Evolutionary conservation across 768 basidiomycete genomes (phyloP), one percentile per base, ranked within the genome.

Genomic region (Termitomyces sp.): DNA sequence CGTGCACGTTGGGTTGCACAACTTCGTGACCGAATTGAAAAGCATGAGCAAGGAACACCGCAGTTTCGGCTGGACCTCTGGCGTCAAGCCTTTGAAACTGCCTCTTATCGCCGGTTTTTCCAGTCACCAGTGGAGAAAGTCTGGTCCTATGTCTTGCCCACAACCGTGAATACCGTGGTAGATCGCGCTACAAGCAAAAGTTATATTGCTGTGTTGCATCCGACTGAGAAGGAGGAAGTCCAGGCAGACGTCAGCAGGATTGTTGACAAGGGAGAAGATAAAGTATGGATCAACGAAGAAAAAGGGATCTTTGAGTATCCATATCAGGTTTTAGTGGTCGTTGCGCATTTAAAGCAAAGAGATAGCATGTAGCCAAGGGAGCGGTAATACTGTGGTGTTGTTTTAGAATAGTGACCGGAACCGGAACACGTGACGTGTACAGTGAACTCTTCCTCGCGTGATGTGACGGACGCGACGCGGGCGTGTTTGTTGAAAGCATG

Each of bases 141-240:
- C 31, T 89, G 84, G 79, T 58, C 66, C 1, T 86, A 87, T 65
- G 65, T 71, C 6, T 69, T 89, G 12, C 75, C 76, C 7, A 78
- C 81, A 0, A 86, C 82, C 2, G 73, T 79, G 34, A 76, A 89
- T 12, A 75, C 75, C 20, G 84, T 81, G 7, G 72, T 91, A 39
- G 77, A 92, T 55, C 77, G 94, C 52, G 86, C 86, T 2, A 76
- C 78, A 58, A 93, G 86, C 73, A 97, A 96, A 76, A 94, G 91
- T 63, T 97, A 95, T 70, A 84, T 95, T 46, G 79, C 88, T 0
- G 71, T 87, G 22, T 76, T 88, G 37, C 73, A 80, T 2, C 80
- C 79, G 2, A 79, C 79, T n/a, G 80, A 85, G 65, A 88, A 82
- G 71, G 70, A 70, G 13, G 73, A 78, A 44, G 78, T 94, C 36